Evolutionary conservation across 441 rosid genomes (phyloP).

Genomic region (Biscutella laevigata): DNA sequence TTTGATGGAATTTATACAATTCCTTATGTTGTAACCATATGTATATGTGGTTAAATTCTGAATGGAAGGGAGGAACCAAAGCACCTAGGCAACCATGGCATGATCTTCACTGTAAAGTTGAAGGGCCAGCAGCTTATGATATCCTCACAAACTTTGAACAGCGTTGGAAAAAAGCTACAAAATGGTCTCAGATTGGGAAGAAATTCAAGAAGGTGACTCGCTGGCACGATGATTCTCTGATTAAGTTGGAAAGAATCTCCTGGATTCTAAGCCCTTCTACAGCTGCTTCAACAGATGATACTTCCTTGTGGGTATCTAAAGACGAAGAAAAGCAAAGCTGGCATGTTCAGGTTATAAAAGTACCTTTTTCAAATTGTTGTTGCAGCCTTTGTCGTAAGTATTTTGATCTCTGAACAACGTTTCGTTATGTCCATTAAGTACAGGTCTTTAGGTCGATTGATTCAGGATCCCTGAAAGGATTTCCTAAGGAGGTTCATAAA

Average conservation of each 20-base stretch:
- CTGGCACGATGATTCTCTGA: conserved; percentile 76
- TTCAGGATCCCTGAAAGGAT: conserved; percentile 82
- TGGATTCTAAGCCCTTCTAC: conserved; percentile 71
- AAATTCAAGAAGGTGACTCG: conserved; percentile 50
- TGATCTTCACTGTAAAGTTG: conserved; percentile 77
- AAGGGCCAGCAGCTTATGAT: conserved; percentile 91
- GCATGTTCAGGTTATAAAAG: conserved; percentile 54
- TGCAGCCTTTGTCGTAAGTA: background rate
- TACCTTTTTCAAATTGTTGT: background rate
- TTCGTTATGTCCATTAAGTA: background rate
- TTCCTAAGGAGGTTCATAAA: conserved; percentile 52
- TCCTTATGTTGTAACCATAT: no score
- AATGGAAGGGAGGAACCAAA: conserved; percentile 48
- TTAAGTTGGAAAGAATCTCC: conserved; percentile 73
- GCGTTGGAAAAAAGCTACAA: conserved; percentile 82
- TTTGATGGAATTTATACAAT: no score
- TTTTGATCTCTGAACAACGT: background rate
- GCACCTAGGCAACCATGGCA: conserved; percentile 89
- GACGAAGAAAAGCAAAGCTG: conserved; percentile 58
- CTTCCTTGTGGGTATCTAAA: conserved; percentile 40
- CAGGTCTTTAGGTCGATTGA: conserved; percentile 84
- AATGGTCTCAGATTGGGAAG: conserved; percentile 54
- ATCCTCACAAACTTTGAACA: conserved; percentile 80
- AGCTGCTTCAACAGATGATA: conserved; percentile 33
- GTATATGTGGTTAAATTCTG: no score